phyloP scores from a whole-genome alignment of 2,329 filamentous ascomycete species.

The Cladosporium sp. region DNA sequence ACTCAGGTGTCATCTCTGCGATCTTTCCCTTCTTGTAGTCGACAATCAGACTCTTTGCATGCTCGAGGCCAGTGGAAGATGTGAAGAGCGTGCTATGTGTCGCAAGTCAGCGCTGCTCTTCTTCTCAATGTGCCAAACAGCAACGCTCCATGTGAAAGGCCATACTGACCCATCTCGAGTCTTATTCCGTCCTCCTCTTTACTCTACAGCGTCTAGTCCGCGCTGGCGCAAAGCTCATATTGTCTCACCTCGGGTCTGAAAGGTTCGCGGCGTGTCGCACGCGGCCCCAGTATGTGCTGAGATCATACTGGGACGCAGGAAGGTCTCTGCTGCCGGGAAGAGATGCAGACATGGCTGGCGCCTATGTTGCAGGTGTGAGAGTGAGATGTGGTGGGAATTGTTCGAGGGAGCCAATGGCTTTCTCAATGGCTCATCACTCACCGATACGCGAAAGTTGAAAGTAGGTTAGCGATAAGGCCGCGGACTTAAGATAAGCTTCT shows the following conservation, averaged over 20 bases:
- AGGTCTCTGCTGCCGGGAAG: conserved; percentile 70
- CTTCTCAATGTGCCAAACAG: not conserved
- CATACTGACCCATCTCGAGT: conserved; percentile 7
- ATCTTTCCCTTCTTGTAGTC: conserved; percentile 83
- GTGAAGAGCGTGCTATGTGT: conserved; percentile 74
- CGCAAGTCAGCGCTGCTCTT: conserved; percentile 7
- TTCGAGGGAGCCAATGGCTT: not conserved
- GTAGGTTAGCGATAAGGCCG: not conserved
- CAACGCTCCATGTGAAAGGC: not conserved
- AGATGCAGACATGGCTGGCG: conserved; percentile 54
- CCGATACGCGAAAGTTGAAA: not conserved
- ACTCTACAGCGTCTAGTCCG: not conserved
- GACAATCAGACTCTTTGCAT: conserved; percentile 76
- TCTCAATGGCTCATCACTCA: not conserved
- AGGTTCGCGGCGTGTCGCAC: conserved; percentile 86
- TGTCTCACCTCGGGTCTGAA: conserved; percentile 85
- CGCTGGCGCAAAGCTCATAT: not conserved
- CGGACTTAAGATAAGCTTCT: not conserved
- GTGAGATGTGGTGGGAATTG: not conserved
- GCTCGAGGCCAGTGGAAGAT: conserved; percentile 70
- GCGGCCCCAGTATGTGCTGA: conserved; percentile 90
- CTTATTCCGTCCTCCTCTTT: not conserved
- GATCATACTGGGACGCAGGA: conserved; percentile 86
- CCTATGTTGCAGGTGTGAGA: not conserved
- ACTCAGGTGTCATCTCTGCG: conserved; percentile 75